phyloP scores from a whole-genome alignment of 768 basidiomycete species.

The Cytidiella melzeri region DNA sequence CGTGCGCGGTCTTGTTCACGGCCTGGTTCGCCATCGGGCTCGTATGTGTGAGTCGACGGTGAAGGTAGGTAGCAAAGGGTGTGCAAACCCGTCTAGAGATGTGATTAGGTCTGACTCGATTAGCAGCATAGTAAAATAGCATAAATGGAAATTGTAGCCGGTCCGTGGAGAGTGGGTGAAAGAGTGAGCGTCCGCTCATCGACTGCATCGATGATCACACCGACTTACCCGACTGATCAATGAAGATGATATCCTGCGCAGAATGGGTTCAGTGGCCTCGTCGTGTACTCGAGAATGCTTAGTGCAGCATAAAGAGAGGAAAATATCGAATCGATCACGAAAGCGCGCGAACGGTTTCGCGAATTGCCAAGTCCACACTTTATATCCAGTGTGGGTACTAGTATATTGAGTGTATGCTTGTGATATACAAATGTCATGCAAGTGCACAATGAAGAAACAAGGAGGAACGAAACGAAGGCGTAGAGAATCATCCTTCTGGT shows the following conservation, averaged over 20 bases:
- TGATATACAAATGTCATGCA: neutral
- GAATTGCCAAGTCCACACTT: no score
- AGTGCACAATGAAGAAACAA: neutral
- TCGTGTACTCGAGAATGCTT: neutral
- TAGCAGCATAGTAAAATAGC: neutral
- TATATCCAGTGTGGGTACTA: no score
- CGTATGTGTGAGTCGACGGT: neutral
- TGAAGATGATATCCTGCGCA: neutral
- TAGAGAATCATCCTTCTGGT: no score
- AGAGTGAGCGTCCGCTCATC: neutral
- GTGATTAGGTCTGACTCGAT: neutral
- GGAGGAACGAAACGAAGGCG: neutral
- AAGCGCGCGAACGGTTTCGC: no score
- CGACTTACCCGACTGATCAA: neutral
- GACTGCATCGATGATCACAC: neutral
- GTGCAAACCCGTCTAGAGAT: neutral
- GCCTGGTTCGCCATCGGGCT: constrained; percentile 14
- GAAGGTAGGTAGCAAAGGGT: neutral
- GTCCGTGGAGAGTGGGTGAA: neutral
- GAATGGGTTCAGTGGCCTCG: neutral
- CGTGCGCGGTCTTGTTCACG: constrained; percentile 78
- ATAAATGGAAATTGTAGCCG: neutral
- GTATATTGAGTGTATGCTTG: neutral
- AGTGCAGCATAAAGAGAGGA: neutral
- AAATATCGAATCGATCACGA: no score